These are phyloP conservation scores for Entonaema liquescens DNA, from an alignment of 495 filamentous ascomycete genomes.

Conservation along the genomic window DNA sequence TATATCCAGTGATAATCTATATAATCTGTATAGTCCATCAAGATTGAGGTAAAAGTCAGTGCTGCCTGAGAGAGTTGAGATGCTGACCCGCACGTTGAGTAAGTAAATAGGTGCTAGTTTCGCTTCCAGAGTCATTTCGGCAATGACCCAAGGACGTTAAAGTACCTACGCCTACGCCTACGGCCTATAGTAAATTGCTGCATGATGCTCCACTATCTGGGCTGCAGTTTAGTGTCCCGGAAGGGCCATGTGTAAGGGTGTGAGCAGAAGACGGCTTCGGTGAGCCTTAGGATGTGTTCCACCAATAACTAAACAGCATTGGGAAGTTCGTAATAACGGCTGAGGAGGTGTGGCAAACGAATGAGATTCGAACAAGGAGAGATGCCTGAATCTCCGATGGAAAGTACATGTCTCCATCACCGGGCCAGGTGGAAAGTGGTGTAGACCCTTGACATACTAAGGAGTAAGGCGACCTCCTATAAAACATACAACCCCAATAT, in stretches of 20 bases:
- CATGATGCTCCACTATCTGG: constrained; percentile 39
- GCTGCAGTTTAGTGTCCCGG: constrained; percentile 37
- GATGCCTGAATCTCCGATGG: constrained; percentile 10
- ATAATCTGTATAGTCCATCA: constrained; percentile 4
- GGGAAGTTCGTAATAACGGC: constrained; percentile 19
- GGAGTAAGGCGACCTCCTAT: constrained; percentile 7
- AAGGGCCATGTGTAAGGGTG: constrained; percentile 37
- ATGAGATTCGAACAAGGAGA: constrained; percentile 10
- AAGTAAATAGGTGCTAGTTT: constrained; percentile 21
- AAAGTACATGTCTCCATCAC: constrained; percentile 16
- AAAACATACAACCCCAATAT: constrained; percentile 16
- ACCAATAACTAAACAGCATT: constrained; percentile 31
- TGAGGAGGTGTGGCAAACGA: constrained; percentile 25
- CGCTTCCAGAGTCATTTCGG: constrained; percentile 22
- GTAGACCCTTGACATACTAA: constrained; percentile 5
- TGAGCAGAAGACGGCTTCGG: constrained; percentile 39
- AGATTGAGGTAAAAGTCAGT: constrained; percentile 26
- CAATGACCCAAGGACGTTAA: constrained; percentile 18
- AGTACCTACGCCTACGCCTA: constrained; percentile 13
- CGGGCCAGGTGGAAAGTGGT: constrained; percentile 7
- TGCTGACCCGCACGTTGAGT: constrained; percentile 25
- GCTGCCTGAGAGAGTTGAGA: constrained; percentile 38
- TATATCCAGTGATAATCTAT: constrained; percentile 26
- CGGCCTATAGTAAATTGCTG: constrained; percentile 23
- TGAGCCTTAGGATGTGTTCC: constrained; percentile 34